phyloP scores from a whole-genome alignment of 306 rosid genomes.

The Lathyrus oleraceus region DNA sequence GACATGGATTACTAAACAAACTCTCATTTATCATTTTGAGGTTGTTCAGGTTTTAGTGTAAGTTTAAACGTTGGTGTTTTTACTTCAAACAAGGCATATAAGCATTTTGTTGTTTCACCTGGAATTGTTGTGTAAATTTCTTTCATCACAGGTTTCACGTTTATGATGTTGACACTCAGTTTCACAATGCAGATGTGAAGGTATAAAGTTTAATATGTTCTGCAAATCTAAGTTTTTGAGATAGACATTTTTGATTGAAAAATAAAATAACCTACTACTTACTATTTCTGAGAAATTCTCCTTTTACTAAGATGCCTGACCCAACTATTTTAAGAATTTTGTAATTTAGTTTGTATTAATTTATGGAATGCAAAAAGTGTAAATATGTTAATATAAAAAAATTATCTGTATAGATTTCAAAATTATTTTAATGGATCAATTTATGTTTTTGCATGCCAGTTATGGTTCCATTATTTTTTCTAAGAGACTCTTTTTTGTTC shows the following conservation, averaged over 20 bases:
- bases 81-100: slow-evolving; percentile 32
- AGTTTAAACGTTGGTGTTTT: slow-evolving; percentile 53
- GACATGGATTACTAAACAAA: slow-evolving; percentile 77
- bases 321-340: slow-evolving; percentile 7
- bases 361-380: background rate
- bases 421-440: slow-evolving; percentile 3
- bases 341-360: background rate
- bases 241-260: slow-evolving; percentile 16
- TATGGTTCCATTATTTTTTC: slow-evolving; percentile 12
- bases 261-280: slow-evolving; percentile 19
- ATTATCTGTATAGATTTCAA: slow-evolving; percentile 7
- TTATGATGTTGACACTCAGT: slow-evolving; percentile 86
- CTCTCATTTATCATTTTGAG: slow-evolving; percentile 77
- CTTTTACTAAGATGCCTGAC: background rate
- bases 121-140: slow-evolving; percentile 36
- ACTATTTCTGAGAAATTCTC: slow-evolving; percentile 11
- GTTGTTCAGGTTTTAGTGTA: slow-evolving; percentile 90
- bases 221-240: slow-evolving; percentile 25
- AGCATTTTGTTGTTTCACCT: slow-evolving; percentile 40
- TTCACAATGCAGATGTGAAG: slow-evolving; percentile 78
- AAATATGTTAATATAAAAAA: slow-evolving; percentile 7
- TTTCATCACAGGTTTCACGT: slow-evolving; percentile 74
- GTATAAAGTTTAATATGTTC: slow-evolving; percentile 44
- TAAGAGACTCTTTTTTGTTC: slow-evolving; percentile 9
- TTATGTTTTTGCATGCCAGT: background rate